phyloP scores from a whole-genome alignment of 257 asterid species.

The Henckelia pumila region DNA sequence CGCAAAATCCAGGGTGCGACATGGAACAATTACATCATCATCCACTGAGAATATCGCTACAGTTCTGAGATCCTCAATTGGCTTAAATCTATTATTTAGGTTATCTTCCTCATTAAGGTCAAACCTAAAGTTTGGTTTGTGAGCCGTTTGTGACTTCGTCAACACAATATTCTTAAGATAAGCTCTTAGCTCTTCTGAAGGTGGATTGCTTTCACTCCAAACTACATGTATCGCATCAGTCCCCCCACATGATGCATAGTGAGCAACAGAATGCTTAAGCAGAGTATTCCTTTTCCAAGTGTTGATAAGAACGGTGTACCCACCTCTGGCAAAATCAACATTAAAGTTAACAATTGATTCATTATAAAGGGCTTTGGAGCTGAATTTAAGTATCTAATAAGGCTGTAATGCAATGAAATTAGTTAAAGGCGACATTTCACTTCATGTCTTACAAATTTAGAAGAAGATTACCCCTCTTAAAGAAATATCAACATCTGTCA shows the following conservation, averaged over 20 bases:
- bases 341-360: not conserved
- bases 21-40: slow-evolving; percentile 60
- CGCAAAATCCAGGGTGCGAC: slow-evolving; percentile 55
- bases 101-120: slow-evolving; percentile 55
- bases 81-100: slow-evolving; percentile 59
- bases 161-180: slow-evolving; percentile 39
- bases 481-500: not conserved
- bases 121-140: slow-evolving; percentile 51
- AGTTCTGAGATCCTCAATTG: slow-evolving; percentile 50
- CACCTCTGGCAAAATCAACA: slow-evolving; percentile 37
- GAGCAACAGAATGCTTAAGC: slow-evolving; percentile 66
- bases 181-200: slow-evolving; percentile 40
- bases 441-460: too few species aligned
- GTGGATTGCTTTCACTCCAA: slow-evolving; percentile 57
- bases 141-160: slow-evolving; percentile 42
- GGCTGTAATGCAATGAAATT: not conserved
- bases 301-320: slow-evolving; percentile 62
- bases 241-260: slow-evolving; percentile 61
- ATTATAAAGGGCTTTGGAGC: not conserved
- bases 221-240: slow-evolving; percentile 56
- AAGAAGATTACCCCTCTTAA: not conserved
- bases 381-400: not conserved
- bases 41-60: slow-evolving; percentile 70
- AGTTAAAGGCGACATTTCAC: not conserved
- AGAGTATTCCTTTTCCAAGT: slow-evolving; percentile 59